Conservation (phyloP, 352 stramenopile genomes). For the Blastocystis sp. region DNA sequence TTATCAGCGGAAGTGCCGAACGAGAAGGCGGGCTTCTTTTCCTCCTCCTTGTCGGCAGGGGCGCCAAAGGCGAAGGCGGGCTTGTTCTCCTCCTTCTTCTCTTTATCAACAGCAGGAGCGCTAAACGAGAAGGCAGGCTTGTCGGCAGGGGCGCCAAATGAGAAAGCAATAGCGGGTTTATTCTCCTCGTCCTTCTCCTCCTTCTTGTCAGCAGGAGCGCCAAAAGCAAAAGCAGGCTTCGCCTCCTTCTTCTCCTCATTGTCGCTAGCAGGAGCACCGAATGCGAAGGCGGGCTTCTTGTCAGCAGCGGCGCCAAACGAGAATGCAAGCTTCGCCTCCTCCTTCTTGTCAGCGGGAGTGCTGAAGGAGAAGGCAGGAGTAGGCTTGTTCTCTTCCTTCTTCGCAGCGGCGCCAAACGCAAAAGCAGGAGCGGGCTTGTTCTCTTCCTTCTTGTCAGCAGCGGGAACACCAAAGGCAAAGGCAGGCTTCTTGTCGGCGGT, state of each 20-base stretch:
- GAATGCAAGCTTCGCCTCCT: not conserved
- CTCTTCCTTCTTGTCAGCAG: not conserved
- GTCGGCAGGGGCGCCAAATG: not conserved
- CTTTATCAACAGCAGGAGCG: not conserved
- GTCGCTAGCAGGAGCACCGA: not conserved
- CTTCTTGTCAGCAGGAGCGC: not conserved
- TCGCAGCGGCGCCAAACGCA: conserved; percentile 9
- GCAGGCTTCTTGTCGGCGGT: not conserved
- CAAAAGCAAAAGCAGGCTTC: conserved; percentile 16
- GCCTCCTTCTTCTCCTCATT: not conserved
- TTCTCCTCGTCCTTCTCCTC: conserved; percentile 7
- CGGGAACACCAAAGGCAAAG: not conserved
- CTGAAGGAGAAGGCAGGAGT: not conserved
- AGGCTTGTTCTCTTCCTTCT: not conserved
- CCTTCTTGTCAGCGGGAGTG: not conserved
- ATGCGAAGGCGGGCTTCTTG: too few species aligned
- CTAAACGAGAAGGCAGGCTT: too few species aligned
- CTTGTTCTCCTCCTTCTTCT: conserved; percentile 6
- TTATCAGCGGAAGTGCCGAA: conserved; percentile 1
- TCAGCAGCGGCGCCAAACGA: conserved; percentile 1
- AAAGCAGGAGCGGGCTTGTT: not conserved
- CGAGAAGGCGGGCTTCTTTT: not conserved
- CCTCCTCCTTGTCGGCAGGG: not conserved
- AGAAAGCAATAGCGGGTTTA: not conserved
- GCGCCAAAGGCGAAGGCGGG: not conserved